Base-by-base conservation (phyloP, 2,329 filamentous ascomycete genomes). In the Ambrosiella xylebori region DNA sequence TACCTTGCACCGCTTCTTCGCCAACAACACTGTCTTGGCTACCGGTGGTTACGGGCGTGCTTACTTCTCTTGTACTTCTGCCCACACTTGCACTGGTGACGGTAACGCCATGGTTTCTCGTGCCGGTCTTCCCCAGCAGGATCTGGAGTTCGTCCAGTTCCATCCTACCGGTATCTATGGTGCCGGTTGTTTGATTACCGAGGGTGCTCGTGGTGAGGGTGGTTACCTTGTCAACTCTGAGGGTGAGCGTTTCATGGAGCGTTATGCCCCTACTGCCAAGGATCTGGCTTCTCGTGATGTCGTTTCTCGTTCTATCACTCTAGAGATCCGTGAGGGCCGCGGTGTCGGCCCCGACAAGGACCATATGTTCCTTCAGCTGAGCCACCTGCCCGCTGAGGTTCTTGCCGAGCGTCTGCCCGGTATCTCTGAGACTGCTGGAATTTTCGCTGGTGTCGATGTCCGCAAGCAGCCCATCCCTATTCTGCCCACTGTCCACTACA, bases 141-240 rank as follows among this genome's bases (percentile, higher is more conserved):
- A 98, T 84, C 80, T 97, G 63, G 93, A 98, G 72, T 98, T 98
- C 73, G 93, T 98, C 63, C 91, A 98, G 75, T 98, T 98, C 82
- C 91, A 98, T 73, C 91, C 91, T 59, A 96, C 91, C 64, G 91
- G 91, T 81, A 97, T 98, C 74, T 98, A 98, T 72, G 93, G 93
- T 68, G 93, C 91, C 67, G 91, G 91, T 64, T 95, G 91, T 74
- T 76, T 98, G 79, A 98, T 98, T 69, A 97, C 93, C 11, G 91
- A 98, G 75, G 91, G 91, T 66, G 88, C 91, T 65, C 88, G 93
- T 79, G 93, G 93, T 76, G 93, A 97, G 79, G 91, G 91, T 79
- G 91, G 91, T 68, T 97, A 96, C 72, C 82, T 98, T 56, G 81
- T 97, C 64, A 98, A 98, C 81, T 89, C 87, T 5, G 87, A 97